These are phyloP conservation scores for Paxillus involutus DNA, from an alignment of 768 basidiomycete genomes.

Conservation along the genomic window DNA sequence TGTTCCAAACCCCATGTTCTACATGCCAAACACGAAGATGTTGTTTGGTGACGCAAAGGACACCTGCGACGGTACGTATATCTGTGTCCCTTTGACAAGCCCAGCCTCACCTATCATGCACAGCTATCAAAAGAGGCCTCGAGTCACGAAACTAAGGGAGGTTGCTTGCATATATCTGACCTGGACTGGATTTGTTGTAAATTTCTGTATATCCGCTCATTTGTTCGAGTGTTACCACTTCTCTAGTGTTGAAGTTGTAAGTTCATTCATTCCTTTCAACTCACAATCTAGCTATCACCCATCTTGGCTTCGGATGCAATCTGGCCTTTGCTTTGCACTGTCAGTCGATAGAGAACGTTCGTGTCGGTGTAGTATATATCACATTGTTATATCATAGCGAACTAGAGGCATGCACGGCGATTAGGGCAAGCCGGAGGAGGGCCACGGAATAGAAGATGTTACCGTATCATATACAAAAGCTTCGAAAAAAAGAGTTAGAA, in stretches of 20 bases:
- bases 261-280: too few species aligned
- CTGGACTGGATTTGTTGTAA: constrained; percentile 9
- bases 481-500: constrained; percentile 11
- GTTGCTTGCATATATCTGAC: neutral
- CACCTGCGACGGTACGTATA: constrained; percentile 73
- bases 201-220: constrained; percentile 20
- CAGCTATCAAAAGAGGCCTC: constrained; percentile 63
- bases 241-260: neutral
- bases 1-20: constrained; percentile 93
- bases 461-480: constrained; percentile 22
- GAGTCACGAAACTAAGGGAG: constrained; percentile 33
- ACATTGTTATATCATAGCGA: constrained; percentile 27
- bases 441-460: constrained; percentile 13
- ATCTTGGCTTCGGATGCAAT: too few species aligned
- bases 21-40: constrained; percentile 89
- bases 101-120: neutral
- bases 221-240: constrained; percentile 7
- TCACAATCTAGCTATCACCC: neutral
- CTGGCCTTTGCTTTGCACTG: neutral
- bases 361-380: constrained; percentile 20
- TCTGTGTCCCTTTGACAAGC: neutral
- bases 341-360: neutral
- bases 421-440: constrained; percentile 2
- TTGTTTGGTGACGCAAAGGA: constrained; percentile 91
- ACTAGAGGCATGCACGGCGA: constrained; percentile 9